phyloP scores from a whole-genome alignment of 1,284 basidiomycete species.

The Phenoliferia sp. region DNA sequence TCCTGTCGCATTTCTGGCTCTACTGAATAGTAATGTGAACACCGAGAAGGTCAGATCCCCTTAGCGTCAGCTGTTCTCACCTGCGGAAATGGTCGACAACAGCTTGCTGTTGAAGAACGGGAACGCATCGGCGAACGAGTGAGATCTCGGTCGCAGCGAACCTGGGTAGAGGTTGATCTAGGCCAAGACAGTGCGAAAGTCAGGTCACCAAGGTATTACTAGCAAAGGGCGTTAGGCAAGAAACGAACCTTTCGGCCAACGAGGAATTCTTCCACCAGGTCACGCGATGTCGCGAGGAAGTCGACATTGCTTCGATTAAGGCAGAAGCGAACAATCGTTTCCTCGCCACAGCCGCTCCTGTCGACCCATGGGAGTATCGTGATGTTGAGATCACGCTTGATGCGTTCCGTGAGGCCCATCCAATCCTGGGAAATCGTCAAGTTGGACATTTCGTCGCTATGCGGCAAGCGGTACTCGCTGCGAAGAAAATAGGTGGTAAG shows the following conservation, averaged over 20 bases:
- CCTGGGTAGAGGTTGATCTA: slow-evolving; percentile 37
- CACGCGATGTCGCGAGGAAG: slow-evolving; percentile 79
- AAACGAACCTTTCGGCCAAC: slow-evolving; percentile 69
- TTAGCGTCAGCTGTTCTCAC: slow-evolving; percentile 40
- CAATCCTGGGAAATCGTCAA: slow-evolving; percentile 76
- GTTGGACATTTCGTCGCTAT: slow-evolving; percentile 57
- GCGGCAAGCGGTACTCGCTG: slow-evolving; percentile 78
- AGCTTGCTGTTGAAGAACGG: slow-evolving; percentile 96
- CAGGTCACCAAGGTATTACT: no score
- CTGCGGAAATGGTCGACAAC: slow-evolving; percentile 62
- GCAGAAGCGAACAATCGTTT: slow-evolving; percentile 84
- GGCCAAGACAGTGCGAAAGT: background rate
- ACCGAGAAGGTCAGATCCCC: background rate
- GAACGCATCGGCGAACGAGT: slow-evolving; percentile 91
- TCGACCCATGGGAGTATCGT: slow-evolving; percentile 53
- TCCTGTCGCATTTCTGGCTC: slow-evolving; percentile 17
- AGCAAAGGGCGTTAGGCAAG: no score
- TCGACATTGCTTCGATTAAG: slow-evolving; percentile 92
- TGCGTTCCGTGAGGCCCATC: slow-evolving; percentile 70
- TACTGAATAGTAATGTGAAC: slow-evolving; percentile 2
- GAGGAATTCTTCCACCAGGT: slow-evolving; percentile 89
- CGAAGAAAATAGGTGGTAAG: background rate
- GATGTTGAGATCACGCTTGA: slow-evolving; percentile 91
- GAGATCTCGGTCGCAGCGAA: slow-evolving; percentile 52
- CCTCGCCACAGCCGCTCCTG: slow-evolving; percentile 55